These are phyloP conservation scores for Astragalus glycyphyllos DNA, from an alignment of 306 rosid species.

Conservation along the genomic window DNA sequence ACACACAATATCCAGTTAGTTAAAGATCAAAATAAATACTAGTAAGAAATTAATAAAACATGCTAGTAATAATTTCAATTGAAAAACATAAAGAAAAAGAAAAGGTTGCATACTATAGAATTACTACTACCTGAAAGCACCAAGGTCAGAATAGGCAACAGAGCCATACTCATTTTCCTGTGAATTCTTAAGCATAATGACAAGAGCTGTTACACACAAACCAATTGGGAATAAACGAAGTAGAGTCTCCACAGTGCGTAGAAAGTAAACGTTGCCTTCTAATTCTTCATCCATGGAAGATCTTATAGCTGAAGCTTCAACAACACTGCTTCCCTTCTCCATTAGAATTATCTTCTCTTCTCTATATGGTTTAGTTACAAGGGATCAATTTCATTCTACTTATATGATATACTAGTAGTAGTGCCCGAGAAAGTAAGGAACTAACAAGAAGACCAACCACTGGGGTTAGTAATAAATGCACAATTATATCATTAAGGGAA, in stretches of 20 bases:
- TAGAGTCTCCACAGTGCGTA: conserved; percentile 70
- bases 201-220: conserved; percentile 74
- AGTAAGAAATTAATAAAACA: too few species aligned
- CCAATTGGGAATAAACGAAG: conserved; percentile 73
- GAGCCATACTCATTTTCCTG: conserved; percentile 71
- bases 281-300: conserved; percentile 43
- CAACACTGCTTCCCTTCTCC: conserved; percentile 36
- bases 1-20: background rate
- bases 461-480: background rate
- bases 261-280: conserved; percentile 19
- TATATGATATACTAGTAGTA: background rate
- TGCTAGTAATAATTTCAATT: too few species aligned
- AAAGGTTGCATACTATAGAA: too few species aligned
- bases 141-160: conserved; percentile 69
- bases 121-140: conserved; percentile 94
- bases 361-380: background rate
- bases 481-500: background rate
- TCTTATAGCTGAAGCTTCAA: conserved; percentile 40
- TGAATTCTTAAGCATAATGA: conserved; percentile 84
- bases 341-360: background rate
- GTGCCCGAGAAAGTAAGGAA: background rate
- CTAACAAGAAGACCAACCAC: background rate
- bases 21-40: background rate
- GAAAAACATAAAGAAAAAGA: background rate
- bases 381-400: background rate